Evolutionary conservation across 2,329 filamentous ascomycete genomes (phyloP).

Genomic region (Teratosphaeria pseudoeucalypti): DNA sequence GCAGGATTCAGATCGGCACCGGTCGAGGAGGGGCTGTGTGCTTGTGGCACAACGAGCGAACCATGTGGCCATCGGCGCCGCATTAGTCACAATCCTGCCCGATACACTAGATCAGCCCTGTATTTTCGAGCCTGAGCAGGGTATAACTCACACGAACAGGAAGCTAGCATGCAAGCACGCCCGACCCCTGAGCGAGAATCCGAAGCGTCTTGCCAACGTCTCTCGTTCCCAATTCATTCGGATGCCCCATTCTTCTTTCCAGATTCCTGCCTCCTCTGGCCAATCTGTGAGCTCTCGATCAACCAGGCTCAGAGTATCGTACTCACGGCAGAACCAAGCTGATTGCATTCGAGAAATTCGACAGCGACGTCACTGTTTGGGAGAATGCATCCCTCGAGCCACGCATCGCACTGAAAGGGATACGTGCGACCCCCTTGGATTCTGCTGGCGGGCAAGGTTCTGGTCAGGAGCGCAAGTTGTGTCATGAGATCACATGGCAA

Average conservation of each 20-base stretch:
- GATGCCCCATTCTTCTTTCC: slow-evolving; percentile 6
- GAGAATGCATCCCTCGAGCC: slow-evolving; percentile 1
- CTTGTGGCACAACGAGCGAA: too few relatives aligned
- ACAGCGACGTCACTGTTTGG: slow-evolving; percentile 5
- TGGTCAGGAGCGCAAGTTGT: slow-evolving; percentile 1
- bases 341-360: slow-evolving; percentile 4
- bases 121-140: neutral
- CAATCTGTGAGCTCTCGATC: neutral
- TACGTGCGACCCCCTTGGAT: slow-evolving; percentile 5
- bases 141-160: slow-evolving; percentile 3
- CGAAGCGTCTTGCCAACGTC: slow-evolving; percentile 1
- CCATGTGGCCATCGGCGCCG: too few relatives aligned
- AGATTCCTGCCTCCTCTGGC: slow-evolving; percentile 2
- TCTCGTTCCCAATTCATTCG: slow-evolving; percentile 9
- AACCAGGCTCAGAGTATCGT: slow-evolving; percentile 1
- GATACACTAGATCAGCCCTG: too few relatives aligned
- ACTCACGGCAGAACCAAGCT: neutral
- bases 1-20: too few relatives aligned
- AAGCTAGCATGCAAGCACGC: slow-evolving; percentile 8
- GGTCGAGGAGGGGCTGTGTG: too few relatives aligned
- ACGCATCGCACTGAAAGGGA: slow-evolving; percentile 2
- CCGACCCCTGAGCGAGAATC: slow-evolving; percentile 5
- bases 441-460: slow-evolving; percentile 1
- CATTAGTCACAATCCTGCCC: too few relatives aligned
- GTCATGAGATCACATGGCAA: slow-evolving; percentile 5